Evolutionary conservation across 257 asterid species (phyloP).

Genomic region (Fraxinus quadrangulata): DNA sequence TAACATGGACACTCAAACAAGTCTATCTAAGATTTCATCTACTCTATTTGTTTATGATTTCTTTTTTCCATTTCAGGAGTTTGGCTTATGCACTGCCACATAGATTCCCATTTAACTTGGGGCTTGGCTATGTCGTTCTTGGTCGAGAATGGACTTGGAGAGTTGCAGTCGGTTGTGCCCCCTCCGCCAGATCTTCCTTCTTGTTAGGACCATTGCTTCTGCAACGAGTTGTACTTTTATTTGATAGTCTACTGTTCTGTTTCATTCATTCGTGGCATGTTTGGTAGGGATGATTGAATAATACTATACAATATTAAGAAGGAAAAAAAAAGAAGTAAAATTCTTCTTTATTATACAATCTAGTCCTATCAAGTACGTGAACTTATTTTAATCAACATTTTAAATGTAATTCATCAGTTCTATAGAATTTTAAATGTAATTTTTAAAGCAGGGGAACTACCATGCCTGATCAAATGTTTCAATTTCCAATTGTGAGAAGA

Average conservation of each 20-base stretch:
- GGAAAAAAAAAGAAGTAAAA: no score
- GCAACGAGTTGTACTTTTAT: background rate
- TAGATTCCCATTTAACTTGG: conserved; percentile 67
- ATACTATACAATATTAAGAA: background rate
- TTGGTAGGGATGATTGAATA: background rate
- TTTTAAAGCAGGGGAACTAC: background rate
- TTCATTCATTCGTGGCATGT: background rate
- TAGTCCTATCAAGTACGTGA: background rate
- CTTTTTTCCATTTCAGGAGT: conserved; percentile 44
- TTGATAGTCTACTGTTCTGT: background rate
- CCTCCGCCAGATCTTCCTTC: conserved; percentile 80
- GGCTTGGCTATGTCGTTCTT: conserved; percentile 65
- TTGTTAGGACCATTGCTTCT: conserved; percentile 34
- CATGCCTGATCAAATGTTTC: background rate
- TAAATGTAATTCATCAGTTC: no score
- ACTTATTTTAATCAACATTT: background rate
- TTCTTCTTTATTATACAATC: background rate
- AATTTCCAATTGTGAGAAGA: no score
- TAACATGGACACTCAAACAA: background rate
- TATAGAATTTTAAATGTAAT: background rate
- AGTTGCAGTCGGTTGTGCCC: conserved; percentile 52
- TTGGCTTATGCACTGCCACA: conserved; percentile 80
- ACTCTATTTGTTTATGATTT: background rate
- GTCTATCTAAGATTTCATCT: background rate
- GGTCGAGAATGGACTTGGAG: conserved; percentile 62